Conservation (phyloP, 1,284 basidiomycete genomes). For the Cutaneotrichosporon daszewskae region DNA sequence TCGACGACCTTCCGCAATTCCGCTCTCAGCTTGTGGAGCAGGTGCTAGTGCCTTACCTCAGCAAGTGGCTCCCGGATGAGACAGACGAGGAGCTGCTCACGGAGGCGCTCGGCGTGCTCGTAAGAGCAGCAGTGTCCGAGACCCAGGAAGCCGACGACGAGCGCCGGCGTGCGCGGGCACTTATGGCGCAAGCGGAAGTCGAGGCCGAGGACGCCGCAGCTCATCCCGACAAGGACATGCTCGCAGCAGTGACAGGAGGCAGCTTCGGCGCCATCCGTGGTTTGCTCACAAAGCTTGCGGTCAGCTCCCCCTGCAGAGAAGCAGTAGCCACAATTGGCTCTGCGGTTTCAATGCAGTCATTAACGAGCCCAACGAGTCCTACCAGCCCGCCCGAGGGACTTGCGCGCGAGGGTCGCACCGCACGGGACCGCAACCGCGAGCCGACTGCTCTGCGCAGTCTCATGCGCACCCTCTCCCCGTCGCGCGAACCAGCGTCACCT, state of each 20-base stretch:
- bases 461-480: slow-evolving; percentile 33
- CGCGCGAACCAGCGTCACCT: not conserved
- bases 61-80: slow-evolving; percentile 42
- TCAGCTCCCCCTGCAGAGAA: slow-evolving; percentile 34
- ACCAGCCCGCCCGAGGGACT: no score
- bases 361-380: no score
- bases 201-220: slow-evolving; percentile 33
- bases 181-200: slow-evolving; percentile 18
- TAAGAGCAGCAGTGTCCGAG: slow-evolving; percentile 45
- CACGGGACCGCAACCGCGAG: slow-evolving; percentile 9
- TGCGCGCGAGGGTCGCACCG: slow-evolving; percentile 3
- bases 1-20: slow-evolving; percentile 44
- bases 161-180: slow-evolving; percentile 22
- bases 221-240: slow-evolving; percentile 24
- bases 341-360: no score
- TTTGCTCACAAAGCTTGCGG: slow-evolving; percentile 40
- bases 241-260: slow-evolving; percentile 28
- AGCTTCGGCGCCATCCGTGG: slow-evolving; percentile 42
- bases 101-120: slow-evolving; percentile 40
- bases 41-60: slow-evolving; percentile 49
- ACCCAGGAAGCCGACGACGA: slow-evolving; percentile 46
- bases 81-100: slow-evolving; percentile 40
- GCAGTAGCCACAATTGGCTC: no score
- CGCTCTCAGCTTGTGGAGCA: slow-evolving; percentile 43
- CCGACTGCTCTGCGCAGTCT: slow-evolving; percentile 26